Conservation (phyloP, 1,284 basidiomycete species). For the Ustilago trichophora region DNA sequence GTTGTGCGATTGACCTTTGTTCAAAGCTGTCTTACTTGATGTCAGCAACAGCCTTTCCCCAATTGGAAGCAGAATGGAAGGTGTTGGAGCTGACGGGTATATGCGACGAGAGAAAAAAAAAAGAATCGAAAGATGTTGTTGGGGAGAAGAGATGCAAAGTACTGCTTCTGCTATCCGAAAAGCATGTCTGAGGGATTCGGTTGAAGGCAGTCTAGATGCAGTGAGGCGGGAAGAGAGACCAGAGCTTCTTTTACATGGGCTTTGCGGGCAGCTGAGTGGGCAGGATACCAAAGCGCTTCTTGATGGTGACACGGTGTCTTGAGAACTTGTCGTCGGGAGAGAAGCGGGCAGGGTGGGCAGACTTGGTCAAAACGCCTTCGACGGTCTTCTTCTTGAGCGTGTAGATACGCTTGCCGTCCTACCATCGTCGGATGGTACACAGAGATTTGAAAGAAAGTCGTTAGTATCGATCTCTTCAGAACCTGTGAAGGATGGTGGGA, state of each 20-base stretch:
- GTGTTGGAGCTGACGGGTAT: slow-evolving; percentile 29
- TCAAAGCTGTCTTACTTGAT: too few relatives aligned
- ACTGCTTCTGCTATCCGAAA: too few relatives aligned
- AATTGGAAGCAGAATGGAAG: too few relatives aligned
- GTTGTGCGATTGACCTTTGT: too few relatives aligned
- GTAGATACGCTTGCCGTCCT: slow-evolving; percentile 65
- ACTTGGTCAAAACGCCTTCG: slow-evolving; percentile 60
- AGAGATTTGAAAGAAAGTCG: too few relatives aligned
- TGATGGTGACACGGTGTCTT: slow-evolving; percentile 64
- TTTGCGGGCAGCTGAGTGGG: slow-evolving; percentile 57
- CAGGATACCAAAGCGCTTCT: slow-evolving; percentile 63
- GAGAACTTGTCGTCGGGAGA: slow-evolving; percentile 67
- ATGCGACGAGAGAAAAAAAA: slow-evolving; percentile 4
- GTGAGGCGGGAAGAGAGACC: too few relatives aligned
- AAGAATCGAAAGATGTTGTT: background rate
- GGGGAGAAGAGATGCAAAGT: background rate
- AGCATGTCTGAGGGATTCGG: too few relatives aligned
- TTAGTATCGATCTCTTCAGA: too few relatives aligned
- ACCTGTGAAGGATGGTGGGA: too few relatives aligned
- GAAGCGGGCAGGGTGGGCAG: slow-evolving; percentile 65
- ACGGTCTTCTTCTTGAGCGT: slow-evolving; percentile 64
- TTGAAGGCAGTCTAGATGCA: too few relatives aligned
- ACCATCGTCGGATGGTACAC: background rate
- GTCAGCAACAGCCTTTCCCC: too few relatives aligned
- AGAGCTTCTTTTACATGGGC: slow-evolving; percentile 44